Evolutionary conservation across 805 yeast species (phyloP).

Genomic region (Yarrowia hollandica): DNA sequence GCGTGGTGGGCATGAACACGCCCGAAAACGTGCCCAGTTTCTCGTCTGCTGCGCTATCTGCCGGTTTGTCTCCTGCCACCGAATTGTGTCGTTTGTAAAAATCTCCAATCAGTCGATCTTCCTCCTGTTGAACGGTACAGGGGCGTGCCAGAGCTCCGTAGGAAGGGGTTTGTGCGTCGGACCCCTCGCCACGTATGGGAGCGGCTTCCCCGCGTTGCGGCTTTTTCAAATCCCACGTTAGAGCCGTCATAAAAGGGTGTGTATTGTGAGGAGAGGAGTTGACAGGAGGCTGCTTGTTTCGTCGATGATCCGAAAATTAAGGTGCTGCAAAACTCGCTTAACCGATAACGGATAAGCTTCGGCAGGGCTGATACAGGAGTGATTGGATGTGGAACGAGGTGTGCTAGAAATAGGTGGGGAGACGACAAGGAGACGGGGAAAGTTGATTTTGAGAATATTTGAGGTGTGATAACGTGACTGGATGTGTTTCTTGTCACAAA

Average conservation of each 20-base stretch:
- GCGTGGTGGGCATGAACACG: constrained; percentile 88
- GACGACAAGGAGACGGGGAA: no score
- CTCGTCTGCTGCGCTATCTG: constrained; percentile 14
- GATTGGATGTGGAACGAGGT: no score
- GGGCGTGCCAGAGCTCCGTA: constrained; percentile 1
- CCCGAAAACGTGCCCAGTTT: constrained; percentile 85
- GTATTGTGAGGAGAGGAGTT: no score
- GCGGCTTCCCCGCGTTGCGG: not conserved
- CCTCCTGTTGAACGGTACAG: constrained; percentile 10
- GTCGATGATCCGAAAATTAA: not conserved
- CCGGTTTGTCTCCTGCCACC: constrained; percentile 4
- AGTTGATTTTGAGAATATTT: no score
- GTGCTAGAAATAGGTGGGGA: no score
- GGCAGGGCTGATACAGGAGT: no score
- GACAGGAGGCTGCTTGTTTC: no score
- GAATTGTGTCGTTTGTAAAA: constrained; percentile 24
- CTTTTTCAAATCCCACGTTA: constrained; percentile 9
- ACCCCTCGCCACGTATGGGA: not conserved
- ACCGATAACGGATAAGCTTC: constrained; percentile 1
- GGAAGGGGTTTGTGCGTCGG: not conserved
- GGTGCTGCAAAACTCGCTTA: not conserved
- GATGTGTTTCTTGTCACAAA: no score
- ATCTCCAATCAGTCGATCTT: constrained; percentile 20
- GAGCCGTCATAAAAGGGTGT: not conserved
- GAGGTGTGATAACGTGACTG: no score